Conservation (phyloP, 805 yeast genomes). For the Ogataea sp. region DNA sequence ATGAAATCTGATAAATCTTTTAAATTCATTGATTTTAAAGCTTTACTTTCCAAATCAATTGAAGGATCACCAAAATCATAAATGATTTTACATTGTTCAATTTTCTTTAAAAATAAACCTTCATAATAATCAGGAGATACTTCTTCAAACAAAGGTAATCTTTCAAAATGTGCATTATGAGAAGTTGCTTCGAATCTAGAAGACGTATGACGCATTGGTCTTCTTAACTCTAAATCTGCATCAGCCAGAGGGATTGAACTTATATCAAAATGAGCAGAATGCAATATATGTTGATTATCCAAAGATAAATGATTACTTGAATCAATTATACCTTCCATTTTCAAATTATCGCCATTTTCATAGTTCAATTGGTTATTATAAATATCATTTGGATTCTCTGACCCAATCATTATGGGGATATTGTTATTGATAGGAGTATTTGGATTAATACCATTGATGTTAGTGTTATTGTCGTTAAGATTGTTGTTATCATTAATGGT, state of each 20-base stretch:
- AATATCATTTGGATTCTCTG: too few relatives aligned
- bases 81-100: constrained; percentile 90
- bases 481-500: too few relatives aligned
- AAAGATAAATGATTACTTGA: background rate
- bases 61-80: constrained; percentile 94
- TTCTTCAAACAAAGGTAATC: constrained; percentile 82
- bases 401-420: too few relatives aligned
- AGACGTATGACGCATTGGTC: constrained; percentile 86
- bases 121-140: constrained; percentile 72
- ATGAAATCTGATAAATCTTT: constrained; percentile 88
- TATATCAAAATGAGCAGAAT: constrained; percentile 22
- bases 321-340: background rate
- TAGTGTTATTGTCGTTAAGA: background rate
- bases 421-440: background rate
- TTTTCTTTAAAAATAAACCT: constrained; percentile 74
- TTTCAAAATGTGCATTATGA: constrained; percentile 53
- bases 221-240: constrained; percentile 69
- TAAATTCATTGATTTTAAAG: constrained; percentile 76
- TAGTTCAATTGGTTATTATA: too few relatives aligned
- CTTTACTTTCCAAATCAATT: constrained; percentile 86
- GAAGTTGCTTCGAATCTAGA: constrained; percentile 81
- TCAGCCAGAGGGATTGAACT: constrained; percentile 42
- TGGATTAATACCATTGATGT: background rate
- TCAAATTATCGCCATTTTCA: background rate
- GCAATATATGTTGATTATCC: constrained; percentile 6